phyloP scores from a whole-genome alignment of 2,329 filamentous ascomycete genomes.

The Ceratocystis huliohia region DNA sequence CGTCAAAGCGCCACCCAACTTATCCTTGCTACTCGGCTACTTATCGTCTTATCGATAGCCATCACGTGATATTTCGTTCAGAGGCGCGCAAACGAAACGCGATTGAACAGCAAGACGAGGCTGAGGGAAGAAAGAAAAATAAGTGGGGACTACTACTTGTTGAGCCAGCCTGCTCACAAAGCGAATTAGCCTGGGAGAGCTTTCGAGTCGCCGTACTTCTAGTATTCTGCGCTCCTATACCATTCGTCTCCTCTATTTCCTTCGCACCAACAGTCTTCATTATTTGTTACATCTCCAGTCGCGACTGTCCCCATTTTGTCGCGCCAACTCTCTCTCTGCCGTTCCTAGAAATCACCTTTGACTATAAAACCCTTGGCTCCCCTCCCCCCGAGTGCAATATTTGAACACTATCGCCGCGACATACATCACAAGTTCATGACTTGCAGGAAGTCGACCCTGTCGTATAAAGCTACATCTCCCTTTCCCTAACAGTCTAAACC shows the following conservation, averaged over 20 bases:
- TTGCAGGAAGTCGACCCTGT: not conserved
- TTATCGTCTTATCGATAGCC: slow-evolving; percentile 9
- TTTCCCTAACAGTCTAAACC: not conserved
- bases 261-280: not conserved
- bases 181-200: not conserved
- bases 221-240: too few relatives aligned
- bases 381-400: not conserved
- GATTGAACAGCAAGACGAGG: slow-evolving; percentile 15
- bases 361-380: too few relatives aligned
- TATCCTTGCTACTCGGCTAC: not conserved
- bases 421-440: not conserved
- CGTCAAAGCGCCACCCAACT: not conserved
- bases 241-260: not conserved
- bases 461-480: not conserved
- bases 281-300: not conserved
- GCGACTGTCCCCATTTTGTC: not conserved
- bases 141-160: slow-evolving; percentile 14
- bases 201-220: not conserved
- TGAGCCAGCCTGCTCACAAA: slow-evolving; percentile 4
- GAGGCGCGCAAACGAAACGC: slow-evolving; percentile 20
- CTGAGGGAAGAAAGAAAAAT: slow-evolving; percentile 19
- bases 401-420: not conserved
- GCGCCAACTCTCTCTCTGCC: not conserved
- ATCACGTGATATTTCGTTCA: slow-evolving; percentile 11
- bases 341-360: not conserved